Conservation (phyloP, 305 asterid genomes). For the Fraxinus angustifolia region DNA sequence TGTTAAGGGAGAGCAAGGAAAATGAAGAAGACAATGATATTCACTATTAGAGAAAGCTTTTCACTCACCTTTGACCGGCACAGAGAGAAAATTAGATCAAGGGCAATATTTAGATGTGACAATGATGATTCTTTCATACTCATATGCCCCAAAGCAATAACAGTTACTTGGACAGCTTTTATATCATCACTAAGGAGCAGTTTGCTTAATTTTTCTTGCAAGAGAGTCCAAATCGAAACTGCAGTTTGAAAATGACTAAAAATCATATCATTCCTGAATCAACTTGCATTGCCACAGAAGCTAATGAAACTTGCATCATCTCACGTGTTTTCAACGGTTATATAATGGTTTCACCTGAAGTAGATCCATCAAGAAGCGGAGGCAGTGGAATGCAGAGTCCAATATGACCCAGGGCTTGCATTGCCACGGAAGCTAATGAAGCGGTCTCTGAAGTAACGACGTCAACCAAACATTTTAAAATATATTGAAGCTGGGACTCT, state of each 20-base stretch:
- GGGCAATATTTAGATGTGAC: conserved; percentile 59
- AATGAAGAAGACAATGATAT: conserved; percentile 9
- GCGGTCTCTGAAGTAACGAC: conserved; percentile 63
- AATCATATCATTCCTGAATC: conserved; percentile 8
- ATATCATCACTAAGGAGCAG: conserved; percentile 82
- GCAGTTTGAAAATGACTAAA: conserved; percentile 33
- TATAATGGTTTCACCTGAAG: conserved; percentile 52
- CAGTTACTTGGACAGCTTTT: conserved; percentile 78
- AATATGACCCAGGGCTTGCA: conserved; percentile 96
- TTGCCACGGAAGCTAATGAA: conserved; percentile 78
- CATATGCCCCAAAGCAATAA: conserved; percentile 91
- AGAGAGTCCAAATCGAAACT: conserved; percentile 60
- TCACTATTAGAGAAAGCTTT: conserved; percentile 13
- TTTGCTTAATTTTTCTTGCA: conserved; percentile 65
- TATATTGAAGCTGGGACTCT: conserved; percentile 65
- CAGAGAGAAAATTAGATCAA: conserved; percentile 87
- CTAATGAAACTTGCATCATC: conserved; percentile 19
- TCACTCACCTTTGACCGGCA: conserved; percentile 78
- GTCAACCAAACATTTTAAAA: conserved; percentile 71
- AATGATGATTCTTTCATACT: conserved; percentile 68
- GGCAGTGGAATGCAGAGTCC: conserved; percentile 81
- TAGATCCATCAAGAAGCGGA: conserved; percentile 56
- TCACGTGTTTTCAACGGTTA: conserved; percentile 23
- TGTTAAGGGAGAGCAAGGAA: background rate
- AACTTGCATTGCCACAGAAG: conserved; percentile 13